phyloP scores from a whole-genome alignment of 73 alveolate species.

The Paramecium tetraurelia region DNA sequence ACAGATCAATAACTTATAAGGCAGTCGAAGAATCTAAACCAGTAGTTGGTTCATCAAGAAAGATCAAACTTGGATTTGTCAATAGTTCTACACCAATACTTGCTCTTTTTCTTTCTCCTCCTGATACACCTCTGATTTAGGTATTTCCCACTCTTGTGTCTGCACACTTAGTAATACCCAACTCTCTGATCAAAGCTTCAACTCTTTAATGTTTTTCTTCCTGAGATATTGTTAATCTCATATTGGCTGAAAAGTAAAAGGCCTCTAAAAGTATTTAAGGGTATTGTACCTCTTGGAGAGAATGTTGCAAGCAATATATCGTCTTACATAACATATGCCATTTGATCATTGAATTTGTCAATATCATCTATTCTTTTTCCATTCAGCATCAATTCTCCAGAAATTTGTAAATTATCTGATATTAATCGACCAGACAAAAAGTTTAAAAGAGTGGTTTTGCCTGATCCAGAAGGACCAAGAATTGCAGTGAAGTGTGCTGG shows the following conservation, averaged over 20 bases:
- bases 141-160: constrained; percentile 83
- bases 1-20: constrained; percentile 66
- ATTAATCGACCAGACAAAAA: constrained; percentile 63
- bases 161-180: constrained; percentile 77
- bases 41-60: constrained; percentile 91
- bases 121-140: constrained; percentile 80
- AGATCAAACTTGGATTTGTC: constrained; percentile 81
- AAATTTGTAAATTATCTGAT: constrained; percentile 51
- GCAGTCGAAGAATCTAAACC: constrained; percentile 90
- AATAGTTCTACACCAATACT: constrained; percentile 86
- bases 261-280: constrained; percentile 54
- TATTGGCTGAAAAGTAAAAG: constrained; percentile 69
- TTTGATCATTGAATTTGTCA: constrained; percentile 52
- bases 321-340: constrained; percentile 72
- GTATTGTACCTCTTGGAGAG: constrained; percentile 62
- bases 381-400: constrained; percentile 52
- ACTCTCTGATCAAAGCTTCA: constrained; percentile 68
- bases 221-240: constrained; percentile 59
- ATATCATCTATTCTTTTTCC: constrained; percentile 55
- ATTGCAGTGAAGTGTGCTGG: constrained; percentile 72
- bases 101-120: constrained; percentile 90
- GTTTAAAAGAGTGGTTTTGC: constrained; percentile 66
- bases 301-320: constrained; percentile 68
- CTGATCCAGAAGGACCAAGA: constrained; percentile 78
- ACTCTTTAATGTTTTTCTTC: constrained; percentile 69